Percentiles rank a stretch among this genome's conserved stretches.
Evolutionary conservation across 768 basidiomycete species (phyloP).

Genomic region (Podaxis mareebaensis): DNA sequence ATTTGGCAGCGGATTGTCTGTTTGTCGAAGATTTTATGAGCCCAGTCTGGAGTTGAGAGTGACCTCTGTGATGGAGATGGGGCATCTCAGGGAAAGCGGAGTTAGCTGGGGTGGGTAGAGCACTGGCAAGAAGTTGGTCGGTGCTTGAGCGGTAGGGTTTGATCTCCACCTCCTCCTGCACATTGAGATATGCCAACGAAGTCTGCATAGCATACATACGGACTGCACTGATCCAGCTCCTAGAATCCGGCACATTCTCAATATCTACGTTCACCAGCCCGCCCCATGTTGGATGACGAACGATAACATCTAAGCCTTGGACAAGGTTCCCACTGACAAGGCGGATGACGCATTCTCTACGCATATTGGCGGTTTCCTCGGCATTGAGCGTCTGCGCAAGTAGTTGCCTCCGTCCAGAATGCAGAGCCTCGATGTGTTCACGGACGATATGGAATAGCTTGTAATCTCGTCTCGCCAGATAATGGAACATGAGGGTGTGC

Average conservation of each 20-base stretch:
- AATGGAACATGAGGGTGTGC: conserved; percentile 89
- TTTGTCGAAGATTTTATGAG: conserved; percentile 28
- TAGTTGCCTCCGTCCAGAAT: conserved; percentile 88
- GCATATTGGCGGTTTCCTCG: conserved; percentile 81
- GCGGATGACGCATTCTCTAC: conserved; percentile 83
- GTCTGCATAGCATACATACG: conserved; percentile 92
- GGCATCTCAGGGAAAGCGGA: conserved; percentile 70
- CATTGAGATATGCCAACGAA: conserved; percentile 74
- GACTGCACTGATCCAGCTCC: conserved; percentile 87
- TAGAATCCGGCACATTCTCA: conserved; percentile 76
- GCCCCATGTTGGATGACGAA: conserved; percentile 93
- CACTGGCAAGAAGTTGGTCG: conserved; percentile 45
- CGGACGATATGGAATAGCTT: conserved; percentile 83
- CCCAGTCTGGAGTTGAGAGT: conserved; percentile 39
- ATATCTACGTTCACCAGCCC: conserved; percentile 88
- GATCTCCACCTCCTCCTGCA: conserved; percentile 40
- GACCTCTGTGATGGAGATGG: conserved; percentile 35
- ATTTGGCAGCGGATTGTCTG: conserved; percentile 58
- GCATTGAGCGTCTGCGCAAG: conserved; percentile 83
- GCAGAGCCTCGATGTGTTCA: conserved; percentile 88
- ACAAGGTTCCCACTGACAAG: conserved; percentile 89
- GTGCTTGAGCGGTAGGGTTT: conserved; percentile 44
- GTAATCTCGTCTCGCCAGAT: conserved; percentile 89
- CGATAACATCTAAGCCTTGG: conserved; percentile 92
- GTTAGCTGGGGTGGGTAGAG: conserved; percentile 61